Evolutionary conservation across 2,329 filamentous ascomycete genomes (phyloP), one percentile per base, ranked within the genome.

Genomic region (Neofusicoccum kwambonambiense): DNA sequence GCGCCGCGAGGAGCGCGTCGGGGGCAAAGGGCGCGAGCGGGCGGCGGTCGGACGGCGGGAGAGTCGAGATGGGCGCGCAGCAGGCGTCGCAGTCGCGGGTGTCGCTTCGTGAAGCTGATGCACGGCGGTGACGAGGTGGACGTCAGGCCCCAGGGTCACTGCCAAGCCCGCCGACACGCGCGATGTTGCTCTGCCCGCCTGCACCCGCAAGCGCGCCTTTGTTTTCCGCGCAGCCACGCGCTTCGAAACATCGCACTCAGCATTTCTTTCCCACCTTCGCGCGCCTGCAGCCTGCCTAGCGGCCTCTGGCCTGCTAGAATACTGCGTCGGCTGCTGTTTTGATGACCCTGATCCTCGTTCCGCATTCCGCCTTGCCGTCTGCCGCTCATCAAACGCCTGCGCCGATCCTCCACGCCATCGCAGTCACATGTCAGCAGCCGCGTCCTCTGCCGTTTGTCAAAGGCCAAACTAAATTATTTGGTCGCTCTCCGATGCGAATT

Each of bases 21-120:
- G 56, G 19, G 61, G 49, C 34, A 27, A 39, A 22, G 13, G 50
- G 61, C 17, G 31, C 50, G 17, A 47, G 7, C 8, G 27, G n/a
- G 37, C 50, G 34, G 61, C 31, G 41, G 27, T 37, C 50, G 41
- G 17, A 17, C 34, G 41, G 42, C 51, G 50, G 34, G 50, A 56
- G 41, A 13, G 50, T n/a, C 8, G 27, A 11, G 61, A 64, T 64
- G 61, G 61, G 61, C 17, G 17, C 35, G 45, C 31, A 12, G 60
- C 37, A 39, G 60, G 22, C n/a, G 60, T 62, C 60, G 22, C 39
- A 41, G 22, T 47, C 3, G 61, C 47, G 34, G 49, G 37, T 27
- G 51, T 56, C 17, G 60, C 51, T 45, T 64, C 39, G 61, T 64
- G 49, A 50, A 63, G 61, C 61, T 52, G 61, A 54, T 64, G 51